Percentiles rank a stretch among this genome's conserved stretches.
Conservation (phyloP, 2,329 filamentous ascomycete genomes). For the Verticillium tricorpus region DNA sequence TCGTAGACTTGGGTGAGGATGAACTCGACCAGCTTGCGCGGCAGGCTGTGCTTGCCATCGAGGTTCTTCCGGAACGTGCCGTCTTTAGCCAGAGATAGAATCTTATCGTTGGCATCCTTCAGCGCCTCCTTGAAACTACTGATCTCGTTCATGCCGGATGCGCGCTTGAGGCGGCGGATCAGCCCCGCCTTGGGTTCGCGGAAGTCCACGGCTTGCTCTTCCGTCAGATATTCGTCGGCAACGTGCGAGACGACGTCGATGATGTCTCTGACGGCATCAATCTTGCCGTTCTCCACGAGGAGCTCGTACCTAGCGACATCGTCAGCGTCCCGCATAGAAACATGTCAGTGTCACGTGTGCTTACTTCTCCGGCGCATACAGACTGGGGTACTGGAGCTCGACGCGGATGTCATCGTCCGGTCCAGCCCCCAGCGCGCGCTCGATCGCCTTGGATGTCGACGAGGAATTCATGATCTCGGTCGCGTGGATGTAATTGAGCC, state of each 20-base stretch:
- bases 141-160: slow-evolving; percentile 60
- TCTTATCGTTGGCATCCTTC: slow-evolving; percentile 68
- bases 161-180: slow-evolving; percentile 71
- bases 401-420: slow-evolving; percentile 52
- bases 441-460: slow-evolving; percentile 8
- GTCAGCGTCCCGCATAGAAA: not conserved
- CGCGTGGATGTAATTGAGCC: slow-evolving; percentile 51
- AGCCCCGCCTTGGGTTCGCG: slow-evolving; percentile 70
- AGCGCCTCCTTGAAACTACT: slow-evolving; percentile 70
- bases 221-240: slow-evolving; percentile 72
- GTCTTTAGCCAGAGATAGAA: slow-evolving; percentile 61
- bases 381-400: slow-evolving; percentile 80
- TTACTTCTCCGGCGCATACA: slow-evolving; percentile 63
- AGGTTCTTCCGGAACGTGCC: slow-evolving; percentile 71
- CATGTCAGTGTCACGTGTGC: slow-evolving; percentile 7
- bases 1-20: slow-evolving; percentile 87
- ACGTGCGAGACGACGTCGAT: slow-evolving; percentile 65
- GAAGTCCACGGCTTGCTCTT: slow-evolving; percentile 62
- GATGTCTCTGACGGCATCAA: slow-evolving; percentile 72
- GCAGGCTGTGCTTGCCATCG: slow-evolving; percentile 62
- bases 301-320: slow-evolving; percentile 58
- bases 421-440: slow-evolving; percentile 8
- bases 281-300: slow-evolving; percentile 72
- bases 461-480: slow-evolving; percentile 30
- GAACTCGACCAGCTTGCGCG: slow-evolving; percentile 68